Conservation (phyloP, 2,329 filamentous ascomycete genomes). For the Drechslerella stenobrocha region DNA sequence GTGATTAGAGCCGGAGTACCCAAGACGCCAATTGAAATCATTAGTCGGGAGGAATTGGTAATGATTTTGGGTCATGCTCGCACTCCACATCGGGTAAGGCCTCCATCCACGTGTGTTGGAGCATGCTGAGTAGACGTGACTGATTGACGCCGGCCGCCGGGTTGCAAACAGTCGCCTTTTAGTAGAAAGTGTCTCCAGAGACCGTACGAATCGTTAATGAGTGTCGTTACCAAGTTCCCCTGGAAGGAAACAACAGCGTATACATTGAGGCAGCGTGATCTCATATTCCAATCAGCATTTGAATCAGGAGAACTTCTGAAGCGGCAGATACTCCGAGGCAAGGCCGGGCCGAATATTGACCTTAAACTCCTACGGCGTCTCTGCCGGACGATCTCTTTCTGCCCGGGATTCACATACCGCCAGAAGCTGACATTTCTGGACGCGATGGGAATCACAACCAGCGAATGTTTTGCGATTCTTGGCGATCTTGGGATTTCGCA, state of each 20-base stretch:
- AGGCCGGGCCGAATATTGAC: conserved; percentile 60
- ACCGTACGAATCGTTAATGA: conserved; percentile 68
- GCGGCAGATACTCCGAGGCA: conserved; percentile 56
- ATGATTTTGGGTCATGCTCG: conserved; percentile 69
- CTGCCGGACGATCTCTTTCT: conserved; percentile 61
- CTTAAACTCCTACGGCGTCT: conserved; percentile 62
- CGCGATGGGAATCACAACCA: conserved; percentile 42
- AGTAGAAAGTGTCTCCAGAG: conserved; percentile 66
- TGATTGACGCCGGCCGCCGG: neutral
- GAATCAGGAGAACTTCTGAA: conserved; percentile 60
- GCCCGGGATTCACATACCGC: conserved; percentile 65
- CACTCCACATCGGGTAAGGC: conserved; percentile 64
- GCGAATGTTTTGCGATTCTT: conserved; percentile 40
- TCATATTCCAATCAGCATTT: conserved; percentile 61
- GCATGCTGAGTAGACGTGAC: neutral
- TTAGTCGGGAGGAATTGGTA: conserved; percentile 66
- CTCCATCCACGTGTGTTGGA: neutral
- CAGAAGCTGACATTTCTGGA: conserved; percentile 58
- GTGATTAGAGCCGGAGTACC: conserved; percentile 55
- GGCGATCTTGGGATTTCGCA: conserved; percentile 44
- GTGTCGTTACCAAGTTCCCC: conserved; percentile 66
- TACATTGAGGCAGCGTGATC: conserved; percentile 63
- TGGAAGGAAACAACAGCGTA: conserved; percentile 65
- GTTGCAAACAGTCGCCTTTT: conserved; percentile 61
- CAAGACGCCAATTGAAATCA: conserved; percentile 58